A percentile compares a stretch with the other conserved stretches of the same genome.
Evolutionary conservation across 2,329 filamentous ascomycete species (phyloP).

Genomic region (Sporothrix protearum): DNA sequence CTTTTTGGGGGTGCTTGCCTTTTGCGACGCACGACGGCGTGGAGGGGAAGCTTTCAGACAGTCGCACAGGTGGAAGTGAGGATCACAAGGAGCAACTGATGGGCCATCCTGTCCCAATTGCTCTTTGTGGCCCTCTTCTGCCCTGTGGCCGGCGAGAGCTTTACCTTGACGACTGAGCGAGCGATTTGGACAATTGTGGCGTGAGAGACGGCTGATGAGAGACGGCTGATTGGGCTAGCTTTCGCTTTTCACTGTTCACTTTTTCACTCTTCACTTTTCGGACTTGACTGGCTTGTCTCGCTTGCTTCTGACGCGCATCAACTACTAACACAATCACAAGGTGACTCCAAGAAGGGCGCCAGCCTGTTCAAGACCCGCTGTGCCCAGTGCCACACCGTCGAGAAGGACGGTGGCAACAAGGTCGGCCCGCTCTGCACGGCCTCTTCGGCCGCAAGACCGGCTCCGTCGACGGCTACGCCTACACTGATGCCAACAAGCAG

Average conservation of each 20-base stretch:
- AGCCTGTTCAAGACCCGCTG: conserved; percentile 99
- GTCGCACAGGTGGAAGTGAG: background rate
- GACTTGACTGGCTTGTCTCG: background rate
- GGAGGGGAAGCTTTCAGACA: background rate
- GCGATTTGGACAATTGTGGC: background rate
- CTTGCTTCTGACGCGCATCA: no score
- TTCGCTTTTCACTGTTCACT: background rate
- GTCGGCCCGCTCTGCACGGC: conserved; percentile 93
- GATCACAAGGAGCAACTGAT: background rate
- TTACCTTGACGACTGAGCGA: background rate
- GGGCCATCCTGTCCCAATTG: background rate
- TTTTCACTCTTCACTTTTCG: background rate
- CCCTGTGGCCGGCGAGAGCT: background rate
- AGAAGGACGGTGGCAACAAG: conserved; percentile 90
- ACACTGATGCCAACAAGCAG: conserved; percentile 99
- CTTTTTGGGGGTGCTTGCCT: background rate
- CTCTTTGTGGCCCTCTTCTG: background rate
- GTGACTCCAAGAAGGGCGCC: conserved; percentile 94
- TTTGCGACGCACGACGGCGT: background rate
- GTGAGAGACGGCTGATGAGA: no score
- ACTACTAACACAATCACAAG: conserved; percentile 52
- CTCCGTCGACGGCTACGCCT: conserved; percentile 85
- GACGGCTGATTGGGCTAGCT: background rate
- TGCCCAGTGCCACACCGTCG: conserved; percentile 97
- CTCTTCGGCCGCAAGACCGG: conserved; percentile 97